Base-by-base conservation (phyloP, 495 filamentous ascomycete species). In the Mytilinidion resinicola region DNA sequence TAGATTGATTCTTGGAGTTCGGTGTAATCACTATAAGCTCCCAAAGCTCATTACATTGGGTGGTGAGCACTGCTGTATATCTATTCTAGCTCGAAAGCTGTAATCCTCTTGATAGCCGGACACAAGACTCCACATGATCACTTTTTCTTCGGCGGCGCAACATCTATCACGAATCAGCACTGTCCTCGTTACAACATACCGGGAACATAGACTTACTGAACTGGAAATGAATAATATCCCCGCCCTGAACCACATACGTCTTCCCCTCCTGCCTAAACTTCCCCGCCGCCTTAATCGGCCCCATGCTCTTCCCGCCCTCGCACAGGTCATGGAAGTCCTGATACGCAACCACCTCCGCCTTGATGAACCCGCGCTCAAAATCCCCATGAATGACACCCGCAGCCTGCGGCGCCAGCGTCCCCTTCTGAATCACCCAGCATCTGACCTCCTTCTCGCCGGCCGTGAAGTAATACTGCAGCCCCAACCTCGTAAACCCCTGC, bases 381-480 rank as follows among this genome's bases (percentile, higher is more conserved):
- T 70, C 62, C 8, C 65, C 65, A 52, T 68, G 67, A 53, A 69
- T 69, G 0, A 56, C 67, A 8, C 65, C 67, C 9, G 65, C 58
- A 19, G 58, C 58, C 44, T 61, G 58, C 8, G 58, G 58, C 11
- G 58, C 58, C 20, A 61, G 34, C 7, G 15, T 34, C 9, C 58
- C 58, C 20, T 61, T 44, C 12, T 58, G 61, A 34, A 72, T 68
- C 4, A 69, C 66, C 70, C 70, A 72, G 56, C 66, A 69, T 34
- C 67, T 54, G 51, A 72, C 67, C 57, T 72, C 70, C 50, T 72
- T 70, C 61, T 69, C 67, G 30, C 69, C 70, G 4, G 67, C 68
- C n/a, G 68, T 72, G 56, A 72, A 72, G 59, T 69, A 71, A 51
- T 70, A 70, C 34, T 68, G 64, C 35, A 72, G 48, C 1, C 68